phyloP scores from a whole-genome alignment of 2,329 filamentous ascomycete species.

The Endoconidiophora polonica region DNA sequence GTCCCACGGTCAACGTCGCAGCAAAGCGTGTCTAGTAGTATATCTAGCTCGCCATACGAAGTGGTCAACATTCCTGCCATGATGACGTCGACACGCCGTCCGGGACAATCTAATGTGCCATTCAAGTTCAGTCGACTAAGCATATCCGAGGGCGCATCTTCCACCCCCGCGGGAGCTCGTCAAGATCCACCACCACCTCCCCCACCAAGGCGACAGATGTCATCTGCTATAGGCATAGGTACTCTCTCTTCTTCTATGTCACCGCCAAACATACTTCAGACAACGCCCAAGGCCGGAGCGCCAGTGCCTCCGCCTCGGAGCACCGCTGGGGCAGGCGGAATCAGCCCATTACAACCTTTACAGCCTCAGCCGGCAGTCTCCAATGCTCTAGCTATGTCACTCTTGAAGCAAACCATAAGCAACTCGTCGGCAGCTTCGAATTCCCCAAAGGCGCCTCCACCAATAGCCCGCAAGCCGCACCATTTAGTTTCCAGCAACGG shows the following conservation, averaged over 20 bases:
- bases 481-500: slow-evolving; percentile 23
- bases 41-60: slow-evolving; percentile 43
- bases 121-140: slow-evolving; percentile 29
- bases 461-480: slow-evolving; percentile 46
- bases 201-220: slow-evolving; percentile 25
- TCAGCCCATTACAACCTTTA: slow-evolving; percentile 7
- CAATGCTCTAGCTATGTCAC: slow-evolving; percentile 3
- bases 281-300: slow-evolving; percentile 2
- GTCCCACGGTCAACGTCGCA: slow-evolving; percentile 38
- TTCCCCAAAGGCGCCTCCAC: slow-evolving; percentile 27
- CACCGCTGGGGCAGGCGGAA: slow-evolving; percentile 9
- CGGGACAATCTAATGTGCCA: slow-evolving; percentile 19
- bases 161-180: slow-evolving; percentile 17
- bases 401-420: slow-evolving; percentile 20
- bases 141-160: slow-evolving; percentile 22
- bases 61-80: slow-evolving; percentile 32
- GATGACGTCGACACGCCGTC: slow-evolving; percentile 1
- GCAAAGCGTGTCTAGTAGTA: slow-evolving; percentile 36
- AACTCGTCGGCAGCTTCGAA: slow-evolving; percentile 20
- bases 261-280: slow-evolving; percentile 12
- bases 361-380: slow-evolving; percentile 1
- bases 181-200: slow-evolving; percentile 30
- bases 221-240: background rate
- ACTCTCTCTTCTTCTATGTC: slow-evolving; percentile 13
- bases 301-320: slow-evolving; percentile 15